Conservation (phyloP, 2,329 filamentous ascomycete genomes). For the Botryotinia convoluta region DNA sequence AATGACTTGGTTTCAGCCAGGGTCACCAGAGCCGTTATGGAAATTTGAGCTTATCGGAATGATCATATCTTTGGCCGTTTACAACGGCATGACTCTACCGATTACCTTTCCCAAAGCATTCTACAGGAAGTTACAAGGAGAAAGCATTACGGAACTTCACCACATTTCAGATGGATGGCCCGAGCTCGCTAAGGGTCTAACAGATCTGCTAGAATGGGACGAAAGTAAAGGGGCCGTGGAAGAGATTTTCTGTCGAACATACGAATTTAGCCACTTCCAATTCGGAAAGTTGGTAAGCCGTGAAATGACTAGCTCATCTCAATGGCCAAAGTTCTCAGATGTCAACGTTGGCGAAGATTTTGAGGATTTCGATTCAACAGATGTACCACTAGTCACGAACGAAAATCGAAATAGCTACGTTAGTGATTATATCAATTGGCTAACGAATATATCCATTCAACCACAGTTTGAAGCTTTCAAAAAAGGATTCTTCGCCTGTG, state of each 20-base stretch:
- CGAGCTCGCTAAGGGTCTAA: constrained; percentile 71
- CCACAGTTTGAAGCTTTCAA: constrained; percentile 80
- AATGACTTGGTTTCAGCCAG: constrained; percentile 85
- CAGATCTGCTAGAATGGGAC: constrained; percentile 71
- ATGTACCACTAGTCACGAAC: constrained; percentile 73
- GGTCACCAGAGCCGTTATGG: constrained; percentile 77
- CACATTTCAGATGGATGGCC: constrained; percentile 89
- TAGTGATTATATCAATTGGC: constrained; percentile 78
- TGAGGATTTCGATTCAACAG: constrained; percentile 35
- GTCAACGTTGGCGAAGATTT: constrained; percentile 41
- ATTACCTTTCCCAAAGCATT: constrained; percentile 83
- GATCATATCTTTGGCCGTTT: constrained; percentile 84
- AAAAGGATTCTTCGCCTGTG: constrained; percentile 73
- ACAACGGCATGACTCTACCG: constrained; percentile 89
- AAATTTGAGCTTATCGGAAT: constrained; percentile 88
- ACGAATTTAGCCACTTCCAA: constrained; percentile 72
- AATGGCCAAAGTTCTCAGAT: constrained; percentile 54
- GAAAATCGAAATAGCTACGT: constrained; percentile 77
- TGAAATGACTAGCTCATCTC: constrained; percentile 47
- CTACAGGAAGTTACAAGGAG: constrained; percentile 74
- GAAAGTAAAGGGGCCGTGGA: constrained; percentile 72
- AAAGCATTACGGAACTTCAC: constrained; percentile 66
- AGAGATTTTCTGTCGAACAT: constrained; percentile 79
- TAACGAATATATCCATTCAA: constrained; percentile 73
- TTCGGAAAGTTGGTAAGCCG: constrained; percentile 57